phyloP scores from a whole-genome alignment of 345 rosid species.

The Syzygium oleosum region DNA sequence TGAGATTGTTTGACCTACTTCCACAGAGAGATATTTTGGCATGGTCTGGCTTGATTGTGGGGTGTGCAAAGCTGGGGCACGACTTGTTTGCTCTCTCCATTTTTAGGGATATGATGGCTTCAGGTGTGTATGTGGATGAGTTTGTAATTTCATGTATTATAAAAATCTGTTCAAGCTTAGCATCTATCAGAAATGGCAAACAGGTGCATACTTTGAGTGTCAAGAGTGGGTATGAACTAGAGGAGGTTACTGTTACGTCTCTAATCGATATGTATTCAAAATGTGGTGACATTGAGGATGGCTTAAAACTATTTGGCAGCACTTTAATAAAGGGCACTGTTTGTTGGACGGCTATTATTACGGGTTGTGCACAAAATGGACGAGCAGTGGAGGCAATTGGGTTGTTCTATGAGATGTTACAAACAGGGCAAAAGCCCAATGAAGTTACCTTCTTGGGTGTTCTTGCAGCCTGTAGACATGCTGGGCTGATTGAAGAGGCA shows the following conservation, averaged over 20 bases:
- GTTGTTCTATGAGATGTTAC: conserved; percentile 43
- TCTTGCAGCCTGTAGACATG: conserved; percentile 67
- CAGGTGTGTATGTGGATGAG: conserved; percentile 31
- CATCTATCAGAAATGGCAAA: conserved; percentile 44
- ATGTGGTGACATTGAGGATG: conserved; percentile 56
- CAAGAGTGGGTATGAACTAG: conserved; percentile 48
- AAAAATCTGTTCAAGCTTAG: conserved; percentile 51
- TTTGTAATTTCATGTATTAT: conserved; percentile 46
- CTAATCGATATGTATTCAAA: conserved; percentile 57
- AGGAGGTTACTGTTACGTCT: conserved; percentile 34
- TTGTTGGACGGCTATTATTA: conserved; percentile 67
- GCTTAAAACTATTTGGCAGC: conserved; percentile 34
- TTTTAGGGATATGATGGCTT: conserved; percentile 37
- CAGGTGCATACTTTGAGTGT: conserved; percentile 54
- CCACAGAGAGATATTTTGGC: conserved; percentile 50
- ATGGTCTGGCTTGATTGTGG: conserved; percentile 54
- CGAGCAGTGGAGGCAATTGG: conserved; percentile 38
- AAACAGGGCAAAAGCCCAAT: conserved; percentile 46
- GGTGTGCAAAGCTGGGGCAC: conserved; percentile 39
- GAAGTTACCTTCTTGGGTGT: conserved; percentile 62
- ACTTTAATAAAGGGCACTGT: conserved; percentile 41
- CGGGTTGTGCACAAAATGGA: conserved; percentile 75
- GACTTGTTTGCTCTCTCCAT: conserved; percentile 30
- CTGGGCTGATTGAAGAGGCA: conserved; percentile 52
- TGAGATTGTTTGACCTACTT: conserved; percentile 32